Evolutionary conservation across 1,284 basidiomycete species (phyloP), one percentile per base, ranked within the genome.

Genomic region (Irpex sp.): DNA sequence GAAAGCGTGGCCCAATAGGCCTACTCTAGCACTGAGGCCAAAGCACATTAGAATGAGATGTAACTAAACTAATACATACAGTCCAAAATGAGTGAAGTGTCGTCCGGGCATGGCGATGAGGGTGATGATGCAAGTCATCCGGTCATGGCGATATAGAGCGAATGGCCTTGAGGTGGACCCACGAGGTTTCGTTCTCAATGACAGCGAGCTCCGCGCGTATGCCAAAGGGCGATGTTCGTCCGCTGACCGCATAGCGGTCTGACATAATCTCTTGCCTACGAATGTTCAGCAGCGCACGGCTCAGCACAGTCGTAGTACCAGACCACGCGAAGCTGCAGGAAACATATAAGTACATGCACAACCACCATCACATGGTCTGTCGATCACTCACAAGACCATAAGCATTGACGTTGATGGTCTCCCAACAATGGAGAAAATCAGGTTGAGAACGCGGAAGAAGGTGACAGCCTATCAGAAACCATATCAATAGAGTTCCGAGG

Each of bases 281-380:
- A 43, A 69, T 43, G 39, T 60, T 61, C 13, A 69, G 63, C 7
- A 69, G 63, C 5, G 67, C 60, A 36, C 68, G 63, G 57, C 63
- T 66, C 9, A 68, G 59, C 31, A 67, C 57, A 5, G 62, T 63
- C 5, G 67, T 69, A 15, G 61, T 65, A 61, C 63, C 60, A 11
- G 66, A 51, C 68, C 73, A 74, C 43, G 72, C 66, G 63, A 72
- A 71, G 57, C 72, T 74, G 39, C 49, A 19, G 17, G 8, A 35
- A n/a, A 33, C 21, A 17, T 8, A 57, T 51, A 49, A 0, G 60
- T 21, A 31, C 9, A 36, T 53, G 53, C n/a, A 15, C 19, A 21
- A 9, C 56, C 19, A 9, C 6, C 51, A 58, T 46, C 33, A 36
- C 50, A 26, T 47, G 17, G 46, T 33, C 26, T 26, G 26, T 55